Evolutionary conservation across 768 basidiomycete species (phyloP).

Genomic region (Cyathus striatus): DNA sequence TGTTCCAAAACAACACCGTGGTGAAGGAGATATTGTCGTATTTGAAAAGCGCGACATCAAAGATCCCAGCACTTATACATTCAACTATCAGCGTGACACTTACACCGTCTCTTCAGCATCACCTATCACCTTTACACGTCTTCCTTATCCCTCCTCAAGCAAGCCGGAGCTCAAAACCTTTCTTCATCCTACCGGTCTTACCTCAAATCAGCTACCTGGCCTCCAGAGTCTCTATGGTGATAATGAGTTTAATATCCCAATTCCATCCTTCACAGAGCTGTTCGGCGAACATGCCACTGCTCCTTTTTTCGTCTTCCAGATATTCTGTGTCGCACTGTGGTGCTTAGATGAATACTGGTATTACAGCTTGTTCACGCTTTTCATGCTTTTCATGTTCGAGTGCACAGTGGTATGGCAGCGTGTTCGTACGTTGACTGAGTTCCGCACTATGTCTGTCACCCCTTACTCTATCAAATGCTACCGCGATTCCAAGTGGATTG

Average conservation of each 20-base stretch:
- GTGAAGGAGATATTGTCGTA: constrained; percentile 85
- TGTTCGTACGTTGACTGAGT: constrained; percentile 89
- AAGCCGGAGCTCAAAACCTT: constrained; percentile 67
- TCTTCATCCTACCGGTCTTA: constrained; percentile 52
- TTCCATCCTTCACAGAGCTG: constrained; percentile 88
- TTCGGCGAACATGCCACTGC: constrained; percentile 96
- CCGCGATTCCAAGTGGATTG: constrained; percentile 76
- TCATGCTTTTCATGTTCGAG: constrained; percentile 98
- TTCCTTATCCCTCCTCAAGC: constrained; percentile 83
- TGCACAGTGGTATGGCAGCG: constrained; percentile 99
- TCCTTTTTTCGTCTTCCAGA: constrained; percentile 98
- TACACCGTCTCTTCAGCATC: constrained; percentile 63
- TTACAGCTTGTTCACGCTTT: constrained; percentile 93
- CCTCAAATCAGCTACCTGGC: constrained; percentile 37
- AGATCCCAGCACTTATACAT: constrained; percentile 67
- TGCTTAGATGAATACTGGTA: constrained; percentile 99
- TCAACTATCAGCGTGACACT: constrained; percentile 93
- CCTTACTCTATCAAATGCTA: constrained; percentile 85
- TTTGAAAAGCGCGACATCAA: constrained; percentile 56
- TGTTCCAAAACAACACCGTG: constrained; percentile 74
- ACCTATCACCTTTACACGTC: constrained; percentile 64
- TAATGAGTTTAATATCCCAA: constrained; percentile 96
- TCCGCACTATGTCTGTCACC: constrained; percentile 92
- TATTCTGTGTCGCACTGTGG: constrained; percentile 98
- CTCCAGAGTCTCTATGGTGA: constrained; percentile 73